A percentile compares a stretch with the other conserved stretches of the same genome.
phyloP scores from a whole-genome alignment of 345 rosid species.

The Dipteronia sinensis region DNA sequence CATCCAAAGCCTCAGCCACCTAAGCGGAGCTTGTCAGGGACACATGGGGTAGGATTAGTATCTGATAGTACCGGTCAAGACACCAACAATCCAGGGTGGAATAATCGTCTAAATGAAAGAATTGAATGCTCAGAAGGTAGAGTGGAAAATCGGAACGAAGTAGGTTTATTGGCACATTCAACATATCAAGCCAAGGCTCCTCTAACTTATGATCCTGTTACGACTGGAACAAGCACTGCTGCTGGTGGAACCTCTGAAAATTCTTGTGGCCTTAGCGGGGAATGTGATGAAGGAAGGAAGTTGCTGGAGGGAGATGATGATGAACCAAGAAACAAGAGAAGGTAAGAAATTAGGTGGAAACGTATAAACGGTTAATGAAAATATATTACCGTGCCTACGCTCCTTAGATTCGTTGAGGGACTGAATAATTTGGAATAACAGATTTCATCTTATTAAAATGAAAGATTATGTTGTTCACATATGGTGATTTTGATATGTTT shows the following conservation, averaged over 20 bases:
- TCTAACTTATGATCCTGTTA: constrained; percentile 34
- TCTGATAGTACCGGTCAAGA: constrained; percentile 50
- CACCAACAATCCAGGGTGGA: constrained; percentile 31
- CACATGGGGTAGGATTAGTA: constrained; percentile 44
- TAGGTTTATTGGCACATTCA: constrained; percentile 26
- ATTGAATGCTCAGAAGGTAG: constrained; percentile 47
- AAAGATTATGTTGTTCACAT: neutral
- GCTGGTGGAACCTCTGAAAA: constrained; percentile 50
- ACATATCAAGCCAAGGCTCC: constrained; percentile 33
- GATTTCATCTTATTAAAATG: no score
- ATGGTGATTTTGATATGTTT: constrained; percentile 5
- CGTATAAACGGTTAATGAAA: neutral
- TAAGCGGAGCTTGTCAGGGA: constrained; percentile 50
- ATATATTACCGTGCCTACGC: neutral
- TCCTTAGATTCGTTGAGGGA: neutral
- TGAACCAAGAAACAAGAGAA: constrained; percentile 68
- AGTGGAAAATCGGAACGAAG: constrained; percentile 44
- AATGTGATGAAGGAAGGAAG: constrained; percentile 64
- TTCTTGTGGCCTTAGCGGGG: constrained; percentile 64
- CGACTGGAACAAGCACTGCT: constrained; percentile 30
- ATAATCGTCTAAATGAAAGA: constrained; percentile 39
- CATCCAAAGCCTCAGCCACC: constrained; percentile 83
- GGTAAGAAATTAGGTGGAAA: constrained; percentile 40
- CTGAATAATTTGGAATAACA: no score
- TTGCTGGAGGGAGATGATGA: constrained; percentile 58